phyloP scores from a whole-genome alignment of 2,329 filamentous ascomycete genomes.

The Colletotrichum phormii region DNA sequence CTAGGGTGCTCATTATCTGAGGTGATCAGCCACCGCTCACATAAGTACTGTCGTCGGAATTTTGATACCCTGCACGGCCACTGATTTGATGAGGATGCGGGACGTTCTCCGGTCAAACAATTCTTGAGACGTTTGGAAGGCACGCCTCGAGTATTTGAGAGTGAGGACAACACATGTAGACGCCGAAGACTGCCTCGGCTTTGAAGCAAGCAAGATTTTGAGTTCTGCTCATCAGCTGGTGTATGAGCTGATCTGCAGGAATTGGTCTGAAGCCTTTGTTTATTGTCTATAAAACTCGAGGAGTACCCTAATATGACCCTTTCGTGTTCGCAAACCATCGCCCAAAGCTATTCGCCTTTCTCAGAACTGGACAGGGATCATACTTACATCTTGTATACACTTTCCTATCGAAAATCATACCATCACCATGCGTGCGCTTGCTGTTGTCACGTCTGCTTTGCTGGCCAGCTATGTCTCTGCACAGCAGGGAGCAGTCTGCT shows the following conservation, averaged over 20 bases:
- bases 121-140: conserved; percentile 32
- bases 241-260: background rate
- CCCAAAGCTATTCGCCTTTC: background rate
- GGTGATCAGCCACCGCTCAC: background rate
- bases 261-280: background rate
- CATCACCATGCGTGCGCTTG: conserved; percentile 17
- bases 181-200: conserved; percentile 8
- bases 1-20: background rate
- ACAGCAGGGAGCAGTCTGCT: conserved; percentile 27
- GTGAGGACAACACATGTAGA: background rate
- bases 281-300: conserved; percentile 16
- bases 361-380: background rate
- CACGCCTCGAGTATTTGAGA: background rate
- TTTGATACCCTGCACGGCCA: conserved; percentile 11
- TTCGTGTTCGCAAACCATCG: background rate
- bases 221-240: background rate
- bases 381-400: background rate
- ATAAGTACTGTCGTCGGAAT: background rate
- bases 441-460: conserved; percentile 22
- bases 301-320: background rate
- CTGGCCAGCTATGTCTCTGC: conserved; percentile 26
- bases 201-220: background rate
- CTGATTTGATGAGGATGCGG: background rate
- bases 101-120: conserved; percentile 25
- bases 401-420: background rate